Conservation (phyloP, 2,329 filamentous ascomycete genomes). For the Hypocrella siamensis region DNA sequence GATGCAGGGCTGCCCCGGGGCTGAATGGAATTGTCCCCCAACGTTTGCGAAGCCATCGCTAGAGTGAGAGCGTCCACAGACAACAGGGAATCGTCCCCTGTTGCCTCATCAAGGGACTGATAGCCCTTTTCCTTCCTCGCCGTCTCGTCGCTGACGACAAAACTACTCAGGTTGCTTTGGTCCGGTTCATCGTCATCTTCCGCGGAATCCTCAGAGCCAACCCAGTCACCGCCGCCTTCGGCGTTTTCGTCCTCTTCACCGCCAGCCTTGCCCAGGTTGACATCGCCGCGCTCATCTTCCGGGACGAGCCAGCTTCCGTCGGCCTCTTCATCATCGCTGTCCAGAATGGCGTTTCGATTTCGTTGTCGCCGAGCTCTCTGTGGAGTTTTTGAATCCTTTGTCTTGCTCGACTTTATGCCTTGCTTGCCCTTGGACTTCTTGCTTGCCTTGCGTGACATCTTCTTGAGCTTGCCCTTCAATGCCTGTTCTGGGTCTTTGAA, state of each 20-base stretch:
- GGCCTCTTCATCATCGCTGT: constrained; percentile 54
- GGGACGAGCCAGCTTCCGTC: constrained; percentile 70
- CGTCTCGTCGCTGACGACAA: constrained; percentile 36
- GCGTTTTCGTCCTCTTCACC: constrained; percentile 77
- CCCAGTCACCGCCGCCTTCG: constrained; percentile 70
- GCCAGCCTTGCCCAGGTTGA: constrained; percentile 61
- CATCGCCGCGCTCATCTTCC: constrained; percentile 42
- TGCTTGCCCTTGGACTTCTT: constrained; percentile 17
- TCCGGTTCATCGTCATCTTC: constrained; percentile 38
- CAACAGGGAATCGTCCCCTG: constrained; percentile 17
- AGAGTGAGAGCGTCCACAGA: constrained; percentile 20
- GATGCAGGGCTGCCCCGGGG: constrained; percentile 3
- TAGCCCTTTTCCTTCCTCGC: constrained; percentile 16
- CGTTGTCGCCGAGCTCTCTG: constrained; percentile 19
- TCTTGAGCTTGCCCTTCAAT: constrained; percentile 19
- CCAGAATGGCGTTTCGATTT: constrained; percentile 41
- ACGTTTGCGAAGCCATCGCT: constrained; percentile 20
- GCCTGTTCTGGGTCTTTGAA: constrained; percentile 33
- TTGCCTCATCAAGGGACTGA: constrained; percentile 9
- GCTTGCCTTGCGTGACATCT: constrained; percentile 14
- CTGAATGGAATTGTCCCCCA: constrained; percentile 11
- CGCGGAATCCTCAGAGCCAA: constrained; percentile 54
- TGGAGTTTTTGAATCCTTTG: constrained; percentile 7
- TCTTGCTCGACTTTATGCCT: constrained; percentile 3
- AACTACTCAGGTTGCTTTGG: constrained; percentile 37